Evolutionary conservation across 2,329 filamentous ascomycete genomes (phyloP), one percentile per base, ranked within the genome.

Genomic region (Huntiella moniliformis): DNA sequence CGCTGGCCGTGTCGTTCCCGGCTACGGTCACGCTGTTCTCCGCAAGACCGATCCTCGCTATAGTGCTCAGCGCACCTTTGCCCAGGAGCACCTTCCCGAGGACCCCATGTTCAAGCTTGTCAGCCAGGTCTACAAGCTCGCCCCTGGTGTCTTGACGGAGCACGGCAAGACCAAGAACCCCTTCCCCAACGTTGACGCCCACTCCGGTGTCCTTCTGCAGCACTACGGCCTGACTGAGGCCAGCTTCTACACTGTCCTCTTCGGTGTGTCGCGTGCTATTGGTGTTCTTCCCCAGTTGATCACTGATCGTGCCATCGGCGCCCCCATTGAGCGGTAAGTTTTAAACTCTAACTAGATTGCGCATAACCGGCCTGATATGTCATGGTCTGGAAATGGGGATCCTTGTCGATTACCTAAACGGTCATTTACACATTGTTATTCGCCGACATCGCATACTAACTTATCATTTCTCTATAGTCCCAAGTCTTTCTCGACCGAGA

Each of bases 121-220:
- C 70, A 92, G 83, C 76, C 91, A 98, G 73, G 91, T 98, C 57
- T 98, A 96, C 83, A 98, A 98, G 84, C 96, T 98, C 59, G 91
- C 91, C 54, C 91, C 91, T 54, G 82, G 81, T 60, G 91, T 98
- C 58, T 74, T 98, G 64, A 98, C 91, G 55, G 86, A 98, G 79
- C 91, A 98, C 73, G 91, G 91, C 71, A 98, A 98, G 84, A 96
- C 88, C 74, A 96, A 96, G 83, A 95, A 96, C 82, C 88, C 88
- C 55, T 96, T 75, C 77, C 91, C 91, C 67, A 96, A 96, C 73
- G 87, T 96, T 60, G 88, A 96, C 61, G 87, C 88, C 60, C 91
- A 96, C 82, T 95, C 87, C 31, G 91, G 91, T 74, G 91, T 98
- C 55, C 84, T 98, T 55, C 84, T 98, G 57, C 91, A 98, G 74